These are phyloP conservation scores for Steccherinum ochraceum DNA, from an alignment of 768 basidiomycete genomes.

Conservation along the genomic window DNA sequence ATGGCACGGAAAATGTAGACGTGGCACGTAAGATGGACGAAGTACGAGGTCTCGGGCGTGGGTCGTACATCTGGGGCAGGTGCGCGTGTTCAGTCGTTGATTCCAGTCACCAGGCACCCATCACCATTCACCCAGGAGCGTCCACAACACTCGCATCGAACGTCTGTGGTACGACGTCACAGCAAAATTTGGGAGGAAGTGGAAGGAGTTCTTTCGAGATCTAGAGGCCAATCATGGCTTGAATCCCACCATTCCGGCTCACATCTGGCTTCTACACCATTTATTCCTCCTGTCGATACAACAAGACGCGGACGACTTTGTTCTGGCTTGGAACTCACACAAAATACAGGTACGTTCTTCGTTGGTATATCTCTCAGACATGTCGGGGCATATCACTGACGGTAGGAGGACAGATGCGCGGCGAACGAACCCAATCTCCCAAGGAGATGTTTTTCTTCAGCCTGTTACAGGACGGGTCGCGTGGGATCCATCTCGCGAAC, in stretches of 20 bases:
- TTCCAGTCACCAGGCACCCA: background rate
- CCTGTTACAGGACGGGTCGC: constrained; percentile 24
- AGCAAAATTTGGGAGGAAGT: constrained; percentile 17
- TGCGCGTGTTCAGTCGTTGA: background rate
- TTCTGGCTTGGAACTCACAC: constrained; percentile 1
- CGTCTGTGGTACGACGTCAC: constrained; percentile 22
- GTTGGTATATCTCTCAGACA: too few relatives aligned
- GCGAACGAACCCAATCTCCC: constrained; percentile 10
- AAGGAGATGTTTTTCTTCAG: constrained; percentile 27
- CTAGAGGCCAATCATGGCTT: constrained; percentile 21
- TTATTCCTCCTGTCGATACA: constrained; percentile 21
- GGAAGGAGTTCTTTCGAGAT: constrained; percentile 14
- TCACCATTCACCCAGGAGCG: constrained; percentile 9
- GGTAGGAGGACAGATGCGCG: background rate
- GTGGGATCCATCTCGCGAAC: constrained; percentile 13
- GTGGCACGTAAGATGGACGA: constrained; percentile 21
- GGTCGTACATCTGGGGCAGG: constrained; percentile 24
- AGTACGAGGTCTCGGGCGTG: constrained; percentile 11
- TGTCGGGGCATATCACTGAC: too few relatives aligned
- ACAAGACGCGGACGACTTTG: constrained; percentile 6
- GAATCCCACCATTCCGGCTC: constrained; percentile 11
- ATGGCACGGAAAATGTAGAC: constrained; percentile 22
- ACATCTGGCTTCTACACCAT: constrained; percentile 24
- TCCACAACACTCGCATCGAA: constrained; percentile 22
- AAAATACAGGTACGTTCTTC: too few relatives aligned